A percentile compares a stretch with the other conserved stretches of the same genome.
These are phyloP conservation scores for Halteria grandinella DNA, from an alignment of 73 alveolate genomes.

Conservation along the genomic window DNA sequence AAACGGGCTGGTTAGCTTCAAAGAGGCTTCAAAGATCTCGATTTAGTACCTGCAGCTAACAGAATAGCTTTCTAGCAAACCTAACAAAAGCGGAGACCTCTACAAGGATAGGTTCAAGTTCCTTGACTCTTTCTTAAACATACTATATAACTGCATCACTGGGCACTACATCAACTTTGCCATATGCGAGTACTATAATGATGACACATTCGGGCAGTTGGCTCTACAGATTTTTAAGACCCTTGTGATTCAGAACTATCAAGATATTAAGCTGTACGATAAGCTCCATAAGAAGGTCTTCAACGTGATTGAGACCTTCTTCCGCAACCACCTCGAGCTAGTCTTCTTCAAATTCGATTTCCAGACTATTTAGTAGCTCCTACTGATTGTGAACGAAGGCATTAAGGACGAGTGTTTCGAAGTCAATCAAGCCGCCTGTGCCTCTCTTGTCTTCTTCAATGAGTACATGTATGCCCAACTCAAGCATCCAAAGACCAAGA, in stretches of 20 bases:
- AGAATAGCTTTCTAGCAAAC: constrained; percentile 4
- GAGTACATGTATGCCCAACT: constrained; percentile 32
- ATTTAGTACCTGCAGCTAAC: constrained; percentile 29
- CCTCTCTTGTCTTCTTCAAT: constrained; percentile 28
- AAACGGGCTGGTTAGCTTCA: constrained; percentile 56
- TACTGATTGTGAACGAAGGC: constrained; percentile 40
- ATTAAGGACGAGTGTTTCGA: constrained; percentile 33
- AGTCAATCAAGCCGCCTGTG: constrained; percentile 13
- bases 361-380: constrained; percentile 15
- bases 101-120: constrained; percentile 58
- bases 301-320: constrained; percentile 46
- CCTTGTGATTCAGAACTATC: not conserved
- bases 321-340: constrained; percentile 49
- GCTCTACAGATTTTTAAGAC: constrained; percentile 13
- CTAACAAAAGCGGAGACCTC: constrained; percentile 52
- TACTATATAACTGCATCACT: constrained; percentile 38
- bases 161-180: constrained; percentile 64
- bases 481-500: constrained; percentile 50
- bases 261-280: constrained; percentile 36
- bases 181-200: constrained; percentile 57
- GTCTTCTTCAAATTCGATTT: constrained; percentile 52
- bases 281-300: not conserved
- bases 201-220: constrained; percentile 49
- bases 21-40: constrained; percentile 48
- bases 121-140: constrained; percentile 17